Conservation (phyloP, 2,329 filamentous ascomycete species). For the Drechslerella stenobrocha region DNA sequence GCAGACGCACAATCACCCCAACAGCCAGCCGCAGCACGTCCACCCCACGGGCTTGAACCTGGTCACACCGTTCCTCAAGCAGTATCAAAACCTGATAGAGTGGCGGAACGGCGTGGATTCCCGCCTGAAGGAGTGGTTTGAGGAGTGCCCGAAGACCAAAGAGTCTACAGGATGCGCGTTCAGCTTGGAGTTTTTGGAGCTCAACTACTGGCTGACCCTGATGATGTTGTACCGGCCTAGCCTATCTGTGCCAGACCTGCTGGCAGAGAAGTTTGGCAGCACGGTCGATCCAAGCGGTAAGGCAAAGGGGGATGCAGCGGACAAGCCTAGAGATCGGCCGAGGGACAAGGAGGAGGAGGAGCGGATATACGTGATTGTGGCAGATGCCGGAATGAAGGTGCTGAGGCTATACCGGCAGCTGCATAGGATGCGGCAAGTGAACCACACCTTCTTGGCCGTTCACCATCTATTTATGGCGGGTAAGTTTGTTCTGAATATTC, state of each 20-base stretch:
- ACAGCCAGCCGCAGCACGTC: constrained; percentile 42
- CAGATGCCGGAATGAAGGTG: constrained; percentile 91
- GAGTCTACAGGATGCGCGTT: constrained; percentile 84
- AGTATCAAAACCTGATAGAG: constrained; percentile 80
- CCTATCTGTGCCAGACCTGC: constrained; percentile 77
- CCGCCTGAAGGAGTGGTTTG: constrained; percentile 83
- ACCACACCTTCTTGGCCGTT: constrained; percentile 93
- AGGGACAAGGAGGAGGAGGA: constrained; percentile 71
- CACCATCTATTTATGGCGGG: constrained; percentile 98
- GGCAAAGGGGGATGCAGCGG: constrained; percentile 37
- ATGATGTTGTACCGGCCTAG: constrained; percentile 95
- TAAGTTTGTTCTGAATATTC: constrained; percentile 55
- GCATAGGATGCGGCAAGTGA: constrained; percentile 83
- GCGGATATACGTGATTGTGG: constrained; percentile 88
- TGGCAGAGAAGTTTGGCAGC: constrained; percentile 72
- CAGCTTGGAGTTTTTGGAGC: constrained; percentile 82
- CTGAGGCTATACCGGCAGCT: constrained; percentile 86
- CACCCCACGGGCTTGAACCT: constrained; percentile 58
- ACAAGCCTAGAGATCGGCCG: constrained; percentile 15
- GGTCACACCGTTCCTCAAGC: constrained; percentile 79
- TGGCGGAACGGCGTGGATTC: constrained; percentile 88
- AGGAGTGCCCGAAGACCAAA: constrained; percentile 70
- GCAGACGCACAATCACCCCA: constrained; percentile 66
- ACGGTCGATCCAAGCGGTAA: constrained; percentile 45
- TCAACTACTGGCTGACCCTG: constrained; percentile 97